phyloP scores from a whole-genome alignment of 805 yeast species.

The Tetrapisispora phaffii region DNA sequence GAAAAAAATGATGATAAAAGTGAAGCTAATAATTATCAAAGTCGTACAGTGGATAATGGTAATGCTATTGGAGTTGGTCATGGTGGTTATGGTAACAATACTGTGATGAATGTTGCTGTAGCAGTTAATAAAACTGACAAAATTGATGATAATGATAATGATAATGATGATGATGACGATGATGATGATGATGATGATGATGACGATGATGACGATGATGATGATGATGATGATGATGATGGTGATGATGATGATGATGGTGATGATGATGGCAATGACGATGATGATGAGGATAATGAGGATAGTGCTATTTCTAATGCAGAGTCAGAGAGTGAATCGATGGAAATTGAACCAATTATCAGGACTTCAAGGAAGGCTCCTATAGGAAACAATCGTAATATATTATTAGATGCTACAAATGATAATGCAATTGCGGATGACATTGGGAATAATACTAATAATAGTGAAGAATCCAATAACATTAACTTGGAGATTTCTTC shows the following conservation, averaged over 20 bases:
- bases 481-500: not conserved
- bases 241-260: not conserved
- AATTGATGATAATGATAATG: not conserved
- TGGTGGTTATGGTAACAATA: not conserved
- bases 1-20: not conserved
- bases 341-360: not conserved
- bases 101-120: not conserved
- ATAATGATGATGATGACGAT: not conserved
- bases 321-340: not conserved
- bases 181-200: not conserved
- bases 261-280: not conserved
- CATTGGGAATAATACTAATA: not conserved
- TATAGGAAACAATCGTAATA: not conserved
- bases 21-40: not conserved
- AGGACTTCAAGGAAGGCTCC: not conserved
- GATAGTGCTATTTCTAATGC: not conserved
- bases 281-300: not conserved
- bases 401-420: not conserved
- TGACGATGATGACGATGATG: not conserved
- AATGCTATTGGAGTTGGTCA: not conserved
- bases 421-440: not conserved
- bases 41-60: not conserved
- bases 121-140: not conserved
- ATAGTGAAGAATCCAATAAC: not conserved
- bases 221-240: not conserved